Evolutionary conservation across 768 basidiomycete genomes (phyloP).

Genomic region (Leccinum broughii): DNA sequence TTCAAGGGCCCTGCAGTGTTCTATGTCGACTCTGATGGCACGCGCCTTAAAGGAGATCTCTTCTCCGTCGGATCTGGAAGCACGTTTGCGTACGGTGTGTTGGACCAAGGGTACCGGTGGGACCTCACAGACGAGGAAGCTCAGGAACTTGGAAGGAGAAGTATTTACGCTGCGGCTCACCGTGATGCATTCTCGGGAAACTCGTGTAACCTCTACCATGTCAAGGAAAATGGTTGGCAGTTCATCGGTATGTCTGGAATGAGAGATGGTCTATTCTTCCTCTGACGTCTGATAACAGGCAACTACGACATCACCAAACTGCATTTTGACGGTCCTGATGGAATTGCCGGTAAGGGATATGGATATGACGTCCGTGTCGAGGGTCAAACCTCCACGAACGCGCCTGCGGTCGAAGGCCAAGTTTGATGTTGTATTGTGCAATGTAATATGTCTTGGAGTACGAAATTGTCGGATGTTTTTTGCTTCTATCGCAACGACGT

Average conservation of each 20-base stretch:
- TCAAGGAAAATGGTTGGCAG: constrained; percentile 93
- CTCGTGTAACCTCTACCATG: constrained; percentile 93
- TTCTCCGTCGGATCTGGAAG: constrained; percentile 99
- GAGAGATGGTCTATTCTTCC: constrained; percentile 3
- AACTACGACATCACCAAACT: constrained; percentile 90
- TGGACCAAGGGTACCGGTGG: constrained; percentile 95
- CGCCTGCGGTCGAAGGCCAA: constrained; percentile 37
- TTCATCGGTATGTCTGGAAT: constrained; percentile 73
- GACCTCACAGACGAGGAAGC: constrained; percentile 92
- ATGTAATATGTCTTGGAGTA: constrained; percentile 16
- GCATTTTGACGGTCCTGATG: constrained; percentile 87
- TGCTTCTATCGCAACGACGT: constrained; percentile 1
- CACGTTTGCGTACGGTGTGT: constrained; percentile 98
- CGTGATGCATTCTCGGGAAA: constrained; percentile 97
- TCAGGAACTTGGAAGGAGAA: constrained; percentile 88
- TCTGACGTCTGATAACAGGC: constrained; percentile 45
- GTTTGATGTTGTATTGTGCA: constrained; percentile 30
- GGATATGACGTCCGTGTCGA: constrained; percentile 75
- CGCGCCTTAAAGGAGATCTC: constrained; percentile 92
- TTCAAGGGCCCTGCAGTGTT: constrained; percentile 86
- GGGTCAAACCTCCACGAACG: constrained; percentile 54
- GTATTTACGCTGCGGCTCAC: constrained; percentile 96
- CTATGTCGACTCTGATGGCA: constrained; percentile 98
- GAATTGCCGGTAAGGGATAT: constrained; percentile 72
- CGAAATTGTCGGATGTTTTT: constrained; percentile 5